Conservation (phyloP, 192 early-diverging fungal species). For the Mortierella alpina region DNA sequence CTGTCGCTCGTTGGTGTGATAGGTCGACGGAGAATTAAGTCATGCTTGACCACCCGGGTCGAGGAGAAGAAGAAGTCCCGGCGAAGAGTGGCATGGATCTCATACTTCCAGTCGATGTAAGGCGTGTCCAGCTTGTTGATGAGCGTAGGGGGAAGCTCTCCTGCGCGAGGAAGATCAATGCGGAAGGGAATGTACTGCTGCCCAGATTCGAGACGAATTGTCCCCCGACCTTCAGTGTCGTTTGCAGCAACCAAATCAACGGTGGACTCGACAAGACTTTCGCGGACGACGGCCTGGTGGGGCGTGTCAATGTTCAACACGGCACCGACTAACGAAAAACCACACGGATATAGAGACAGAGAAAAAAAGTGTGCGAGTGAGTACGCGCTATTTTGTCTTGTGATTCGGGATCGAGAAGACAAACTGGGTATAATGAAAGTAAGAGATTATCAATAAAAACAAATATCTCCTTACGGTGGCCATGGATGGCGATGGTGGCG, state of each 20-base stretch:
- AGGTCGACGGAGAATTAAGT: conserved; percentile 41
- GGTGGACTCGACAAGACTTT: conserved; percentile 11
- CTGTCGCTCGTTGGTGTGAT: conserved; percentile 19
- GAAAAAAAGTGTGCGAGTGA: not conserved
- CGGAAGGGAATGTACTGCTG: conserved; percentile 49
- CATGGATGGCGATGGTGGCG: conserved; percentile 44
- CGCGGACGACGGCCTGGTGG: conserved; percentile 22
- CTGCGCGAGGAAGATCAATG: conserved; percentile 32
- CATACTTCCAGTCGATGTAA: conserved; percentile 52
- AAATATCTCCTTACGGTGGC: conserved; percentile 31
- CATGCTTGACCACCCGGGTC: conserved; percentile 49
- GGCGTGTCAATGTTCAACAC: conserved; percentile 35
- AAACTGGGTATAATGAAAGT: too few species aligned
- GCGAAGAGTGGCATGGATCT: conserved; percentile 47
- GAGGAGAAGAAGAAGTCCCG: conserved; percentile 44
- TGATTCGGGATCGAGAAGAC: not conserved
- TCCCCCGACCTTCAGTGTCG: conserved; percentile 39
- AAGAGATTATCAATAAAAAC: too few species aligned
- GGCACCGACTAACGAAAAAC: conserved; percentile 26
- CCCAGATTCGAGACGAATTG: conserved; percentile 26
- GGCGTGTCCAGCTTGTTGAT: conserved; percentile 54
- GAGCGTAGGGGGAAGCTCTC: conserved; percentile 33
- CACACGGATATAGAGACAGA: not conserved
- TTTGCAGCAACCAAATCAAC: conserved; percentile 44
- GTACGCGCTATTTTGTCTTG: not conserved